These are phyloP conservation scores for Cryptosporidium canis DNA, from an alignment of 169 alveolate genomes.

Conservation along the genomic window DNA sequence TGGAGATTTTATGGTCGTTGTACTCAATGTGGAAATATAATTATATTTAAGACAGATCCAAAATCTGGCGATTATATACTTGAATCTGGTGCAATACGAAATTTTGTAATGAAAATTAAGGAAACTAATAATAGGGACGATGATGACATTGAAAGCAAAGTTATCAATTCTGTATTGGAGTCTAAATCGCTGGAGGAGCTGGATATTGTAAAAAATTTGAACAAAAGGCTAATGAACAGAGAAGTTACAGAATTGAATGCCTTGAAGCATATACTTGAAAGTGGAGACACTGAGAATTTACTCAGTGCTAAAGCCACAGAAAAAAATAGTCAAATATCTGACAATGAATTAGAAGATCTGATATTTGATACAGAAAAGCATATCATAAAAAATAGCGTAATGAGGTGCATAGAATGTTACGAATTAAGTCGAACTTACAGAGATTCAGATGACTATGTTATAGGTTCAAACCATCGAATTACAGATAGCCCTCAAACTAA, in stretches of 20 bases:
- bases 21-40: constrained; percentile 94
- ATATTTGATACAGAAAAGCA: neutral
- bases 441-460: neutral
- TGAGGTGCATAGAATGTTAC: neutral
- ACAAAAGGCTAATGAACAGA: constrained; percentile 60
- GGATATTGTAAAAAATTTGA: constrained; percentile 10
- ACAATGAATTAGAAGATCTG: neutral
- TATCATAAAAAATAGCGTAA: neutral
- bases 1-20: constrained; percentile 98
- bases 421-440: neutral
- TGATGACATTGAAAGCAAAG: neutral
- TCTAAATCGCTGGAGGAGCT: constrained; percentile 26
- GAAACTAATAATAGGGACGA: neutral
- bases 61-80: constrained; percentile 88
- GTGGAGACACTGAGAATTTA: neutral
- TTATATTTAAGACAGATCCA: constrained; percentile 94
- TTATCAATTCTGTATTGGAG: neutral
- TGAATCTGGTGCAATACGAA: constrained; percentile 91
- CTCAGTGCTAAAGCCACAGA: neutral
- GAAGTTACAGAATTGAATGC: constrained; percentile 46
- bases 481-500: neutral
- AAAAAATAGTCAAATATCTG: neutral
- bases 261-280: neutral
- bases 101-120: constrained; percentile 74
- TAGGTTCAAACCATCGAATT: neutral